Conservation (phyloP, 768 basidiomycete genomes). For the Trametes coccinea region DNA sequence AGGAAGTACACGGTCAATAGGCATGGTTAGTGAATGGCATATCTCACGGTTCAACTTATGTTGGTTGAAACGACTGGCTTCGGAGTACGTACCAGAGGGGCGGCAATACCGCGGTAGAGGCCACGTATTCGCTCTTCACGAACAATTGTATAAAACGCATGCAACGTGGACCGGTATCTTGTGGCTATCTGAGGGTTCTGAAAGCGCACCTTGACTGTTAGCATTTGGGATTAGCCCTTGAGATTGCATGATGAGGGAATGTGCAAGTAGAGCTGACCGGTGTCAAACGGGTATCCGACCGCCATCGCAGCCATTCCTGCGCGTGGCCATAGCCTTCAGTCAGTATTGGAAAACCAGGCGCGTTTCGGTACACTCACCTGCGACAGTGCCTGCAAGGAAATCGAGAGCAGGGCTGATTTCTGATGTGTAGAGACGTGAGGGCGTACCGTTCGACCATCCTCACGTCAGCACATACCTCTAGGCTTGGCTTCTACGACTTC, state of each 20-base stretch:
- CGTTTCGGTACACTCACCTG: slow-evolving; percentile 38
- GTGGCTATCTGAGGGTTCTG: slow-evolving; percentile 61
- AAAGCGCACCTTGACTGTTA: slow-evolving; percentile 77
- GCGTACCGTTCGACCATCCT: not conserved
- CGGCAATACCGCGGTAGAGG: slow-evolving; percentile 74
- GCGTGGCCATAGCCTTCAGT: not conserved
- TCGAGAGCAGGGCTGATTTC: slow-evolving; percentile 66
- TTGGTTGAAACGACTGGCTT: not conserved
- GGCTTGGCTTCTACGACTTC: not conserved
- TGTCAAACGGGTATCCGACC: slow-evolving; percentile 38
- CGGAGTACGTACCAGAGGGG: slow-evolving; percentile 64
- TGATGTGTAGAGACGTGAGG: slow-evolving; percentile 6
- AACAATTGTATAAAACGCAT: slow-evolving; percentile 67
- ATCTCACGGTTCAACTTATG: not conserved
- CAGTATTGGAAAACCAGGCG: not conserved
- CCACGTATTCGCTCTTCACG: slow-evolving; percentile 69
- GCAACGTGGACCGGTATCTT: slow-evolving; percentile 62
- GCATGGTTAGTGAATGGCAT: no score
- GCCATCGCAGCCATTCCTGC: slow-evolving; percentile 32
- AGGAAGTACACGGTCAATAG: not conserved
- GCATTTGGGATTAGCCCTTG: not conserved
- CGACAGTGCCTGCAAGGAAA: slow-evolving; percentile 77
- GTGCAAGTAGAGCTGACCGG: slow-evolving; percentile 26
- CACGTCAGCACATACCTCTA: not conserved
- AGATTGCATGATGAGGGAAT: not conserved